Evolutionary conservation across 1,284 basidiomycete genomes (phyloP).

Genomic region (Leccinum pseudoinsigne): DNA sequence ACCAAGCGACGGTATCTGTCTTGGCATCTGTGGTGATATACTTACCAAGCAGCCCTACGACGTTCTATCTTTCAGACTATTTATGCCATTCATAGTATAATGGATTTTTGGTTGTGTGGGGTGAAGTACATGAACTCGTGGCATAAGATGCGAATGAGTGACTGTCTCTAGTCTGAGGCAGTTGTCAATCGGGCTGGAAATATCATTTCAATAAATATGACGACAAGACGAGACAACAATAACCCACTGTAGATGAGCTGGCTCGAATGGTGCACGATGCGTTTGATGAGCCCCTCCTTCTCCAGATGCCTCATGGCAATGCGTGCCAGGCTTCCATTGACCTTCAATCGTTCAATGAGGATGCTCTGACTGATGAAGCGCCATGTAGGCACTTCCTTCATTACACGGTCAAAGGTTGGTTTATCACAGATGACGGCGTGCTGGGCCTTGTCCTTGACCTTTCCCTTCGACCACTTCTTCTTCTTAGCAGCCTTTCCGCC

Average conservation of each 20-base stretch:
- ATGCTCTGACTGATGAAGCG: constrained; percentile 98
- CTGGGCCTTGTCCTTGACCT: constrained; percentile 99
- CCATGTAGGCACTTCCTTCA: constrained; percentile 99
- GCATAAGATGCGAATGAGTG: constrained; percentile 36
- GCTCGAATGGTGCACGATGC: constrained; percentile 92
- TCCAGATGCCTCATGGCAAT: constrained; percentile 93
- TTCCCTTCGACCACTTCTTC: constrained; percentile 99
- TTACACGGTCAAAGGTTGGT: constrained; percentile 89
- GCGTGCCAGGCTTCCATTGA: constrained; percentile 95
- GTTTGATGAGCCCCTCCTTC: constrained; percentile 96
- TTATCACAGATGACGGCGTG: constrained; percentile 96
- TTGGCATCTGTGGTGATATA: background rate
- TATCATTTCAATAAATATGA: constrained; percentile 11
- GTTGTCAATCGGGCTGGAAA: constrained; percentile 61
- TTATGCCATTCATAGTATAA: constrained; percentile 23
- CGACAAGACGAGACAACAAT: background rate
- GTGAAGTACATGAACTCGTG: constrained; percentile 49
- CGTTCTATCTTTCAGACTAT: background rate
- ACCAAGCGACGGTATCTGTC: background rate
- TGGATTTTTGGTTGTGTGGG: constrained; percentile 32
- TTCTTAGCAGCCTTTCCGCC: constrained; percentile 91
- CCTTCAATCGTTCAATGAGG: constrained; percentile 96
- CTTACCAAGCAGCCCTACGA: background rate
- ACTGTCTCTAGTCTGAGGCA: constrained; percentile 54
- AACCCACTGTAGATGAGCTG: constrained; percentile 93